Evolutionary conservation across 116 monocot species (phyloP), one percentile per base, ranked within the genome.

Genomic region (Iris pallida): DNA sequence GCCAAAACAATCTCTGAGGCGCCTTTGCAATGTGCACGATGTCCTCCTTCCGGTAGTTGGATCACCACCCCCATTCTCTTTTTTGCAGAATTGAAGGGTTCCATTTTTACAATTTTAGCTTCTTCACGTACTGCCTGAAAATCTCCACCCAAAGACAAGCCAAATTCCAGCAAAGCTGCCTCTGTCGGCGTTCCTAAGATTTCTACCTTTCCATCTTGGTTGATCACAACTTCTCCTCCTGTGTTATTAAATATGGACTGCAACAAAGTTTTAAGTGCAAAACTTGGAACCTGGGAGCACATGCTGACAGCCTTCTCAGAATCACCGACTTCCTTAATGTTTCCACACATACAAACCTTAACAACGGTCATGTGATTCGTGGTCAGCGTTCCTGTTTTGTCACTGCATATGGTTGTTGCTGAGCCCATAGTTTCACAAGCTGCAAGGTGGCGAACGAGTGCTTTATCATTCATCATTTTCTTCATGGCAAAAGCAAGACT

Each of bases 401-500:
- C 90, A 64, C 84, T 87, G 72, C 90, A 86, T 48, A 87, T 83
- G 45, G 71, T 68, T 49, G 83, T 87, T 7, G 87, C 83, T 3
- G 87, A 83, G 20, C 87, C 87, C 87, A 87, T 87, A 7, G 87
- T 87, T 56, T 87, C 87, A 44, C 87, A 87, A 53, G 90, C 90
- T 46, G 90, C 80, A 48, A 91, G 82, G 16, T 84, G 79, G 20
- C 87, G 83, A 15, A 91, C 90, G 5, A 91, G 61, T 11, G 90
- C 90, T 73, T 84, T 91, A 59, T 91, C 90, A 68, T 87, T 81
- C 90, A 91, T 91, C 86, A 91, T 84, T 59, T 91, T 91, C 74
- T 91, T 91, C 90, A 91, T 91, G 20, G 90, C 86, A 76, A 91
- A 91, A 54, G 90, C 87, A 62, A 91, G 84, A 66, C 90, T 91